Conservation (phyloP, 371 early-diverging fungal genomes). For the Mucor sp. region DNA sequence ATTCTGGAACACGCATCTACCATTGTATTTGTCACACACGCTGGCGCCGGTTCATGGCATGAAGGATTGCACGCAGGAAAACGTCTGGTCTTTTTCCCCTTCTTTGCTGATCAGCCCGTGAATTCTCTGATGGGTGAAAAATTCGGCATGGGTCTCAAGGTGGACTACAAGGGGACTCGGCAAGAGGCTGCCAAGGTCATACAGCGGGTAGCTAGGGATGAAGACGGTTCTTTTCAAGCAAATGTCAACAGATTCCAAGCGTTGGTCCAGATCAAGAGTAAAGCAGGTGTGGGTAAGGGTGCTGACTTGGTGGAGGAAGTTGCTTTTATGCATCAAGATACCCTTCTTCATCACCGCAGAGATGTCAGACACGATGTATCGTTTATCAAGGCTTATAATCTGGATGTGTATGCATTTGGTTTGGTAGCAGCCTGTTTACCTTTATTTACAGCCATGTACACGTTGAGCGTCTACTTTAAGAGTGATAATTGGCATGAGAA, state of each 20-base stretch:
- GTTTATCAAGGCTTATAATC: conserved; percentile 25
- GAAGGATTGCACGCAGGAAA: conserved; percentile 36
- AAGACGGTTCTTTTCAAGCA: conserved; percentile 2
- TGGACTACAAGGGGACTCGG: not conserved
- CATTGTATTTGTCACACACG: conserved; percentile 34
- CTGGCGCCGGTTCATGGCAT: conserved; percentile 37
- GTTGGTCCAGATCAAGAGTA: conserved; percentile 19
- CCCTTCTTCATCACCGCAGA: conserved; percentile 18
- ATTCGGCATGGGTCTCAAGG: not conserved
- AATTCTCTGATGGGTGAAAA: conserved; percentile 13
- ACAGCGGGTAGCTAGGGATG: not conserved
- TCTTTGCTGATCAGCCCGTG: conserved; percentile 43
- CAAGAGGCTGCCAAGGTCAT: not conserved
- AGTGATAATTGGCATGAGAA: too few species aligned
- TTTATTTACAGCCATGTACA: too few species aligned
- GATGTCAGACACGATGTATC: conserved; percentile 19
- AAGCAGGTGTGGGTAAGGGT: conserved; percentile 13
- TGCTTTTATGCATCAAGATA: conserved; percentile 10
- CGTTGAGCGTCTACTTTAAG: too few species aligned
- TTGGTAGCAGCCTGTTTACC: too few species aligned
- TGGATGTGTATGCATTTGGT: conserved; percentile 20
- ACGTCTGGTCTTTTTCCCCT: conserved; percentile 35
- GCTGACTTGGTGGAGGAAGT: conserved; percentile 30
- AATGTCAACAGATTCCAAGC: conserved; percentile 16
- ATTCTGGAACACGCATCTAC: conserved; percentile 39